Evolutionary conservation across 352 stramenopile species (phyloP).

Genomic region (Pythium grandisporangium): DNA sequence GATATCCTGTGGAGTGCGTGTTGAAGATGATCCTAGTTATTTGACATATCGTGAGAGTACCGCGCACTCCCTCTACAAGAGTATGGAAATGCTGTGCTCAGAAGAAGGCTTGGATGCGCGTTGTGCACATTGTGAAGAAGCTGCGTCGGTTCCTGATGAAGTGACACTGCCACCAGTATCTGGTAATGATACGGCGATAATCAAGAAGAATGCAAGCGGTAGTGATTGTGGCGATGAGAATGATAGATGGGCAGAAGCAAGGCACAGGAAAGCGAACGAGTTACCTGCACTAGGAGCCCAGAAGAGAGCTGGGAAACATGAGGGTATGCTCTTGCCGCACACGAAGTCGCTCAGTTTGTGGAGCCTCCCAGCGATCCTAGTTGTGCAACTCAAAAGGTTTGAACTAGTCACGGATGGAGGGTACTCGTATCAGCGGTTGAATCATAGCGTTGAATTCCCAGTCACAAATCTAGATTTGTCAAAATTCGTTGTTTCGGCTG

Average conservation of each 20-base stretch:
- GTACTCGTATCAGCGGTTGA: slow-evolving; percentile 74
- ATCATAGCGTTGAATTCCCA: slow-evolving; percentile 88
- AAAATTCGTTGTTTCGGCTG: slow-evolving; percentile 31
- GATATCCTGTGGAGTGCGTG: slow-evolving; percentile 11
- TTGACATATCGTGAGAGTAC: slow-evolving; percentile 14
- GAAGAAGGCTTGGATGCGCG: slow-evolving; percentile 29
- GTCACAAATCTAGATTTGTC: slow-evolving; percentile 80
- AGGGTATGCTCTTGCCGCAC: slow-evolving; percentile 28
- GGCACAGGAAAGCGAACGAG: too few species aligned
- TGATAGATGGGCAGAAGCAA: too few species aligned
- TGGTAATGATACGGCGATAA: too few species aligned
- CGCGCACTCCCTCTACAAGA: slow-evolving; percentile 23
- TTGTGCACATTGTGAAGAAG: slow-evolving; percentile 33
- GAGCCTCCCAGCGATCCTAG: slow-evolving; percentile 42
- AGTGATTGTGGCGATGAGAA: too few species aligned
- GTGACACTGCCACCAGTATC: too few species aligned
- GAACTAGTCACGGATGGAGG: slow-evolving; percentile 39
- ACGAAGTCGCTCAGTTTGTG: slow-evolving; percentile 44
- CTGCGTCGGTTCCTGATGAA: too few species aligned
- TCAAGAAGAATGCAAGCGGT: too few species aligned
- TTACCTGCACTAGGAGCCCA: too few species aligned
- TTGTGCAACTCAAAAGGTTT: slow-evolving; percentile 67
- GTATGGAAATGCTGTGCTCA: slow-evolving; percentile 36
- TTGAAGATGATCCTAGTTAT: slow-evolving; percentile 31
- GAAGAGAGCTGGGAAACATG: too few species aligned